Percentiles rank a stretch among this genome's conserved stretches.
Conservation (phyloP, 2,329 filamentous ascomycete genomes). For the Aspergillus pseudoterreus region DNA sequence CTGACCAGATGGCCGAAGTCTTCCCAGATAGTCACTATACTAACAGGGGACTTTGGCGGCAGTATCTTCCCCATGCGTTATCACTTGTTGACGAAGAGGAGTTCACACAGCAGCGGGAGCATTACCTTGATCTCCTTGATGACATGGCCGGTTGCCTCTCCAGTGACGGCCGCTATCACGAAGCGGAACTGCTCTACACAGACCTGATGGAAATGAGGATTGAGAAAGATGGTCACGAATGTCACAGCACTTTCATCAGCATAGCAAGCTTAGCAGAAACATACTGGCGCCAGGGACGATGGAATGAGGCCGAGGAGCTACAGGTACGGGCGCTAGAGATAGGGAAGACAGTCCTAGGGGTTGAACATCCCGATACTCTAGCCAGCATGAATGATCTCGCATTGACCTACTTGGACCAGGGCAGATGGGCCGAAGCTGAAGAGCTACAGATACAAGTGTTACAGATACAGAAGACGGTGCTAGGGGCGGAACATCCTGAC, state of each 20-base stretch:
- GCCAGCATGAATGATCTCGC: background rate
- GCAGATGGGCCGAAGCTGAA: slow-evolving; percentile 23
- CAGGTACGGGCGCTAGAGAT: slow-evolving; percentile 10
- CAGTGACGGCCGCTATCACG: slow-evolving; percentile 9
- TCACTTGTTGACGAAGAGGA: slow-evolving; percentile 11
- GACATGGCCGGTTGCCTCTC: slow-evolving; percentile 7
- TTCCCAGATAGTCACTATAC: slow-evolving; percentile 9
- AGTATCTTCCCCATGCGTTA: slow-evolving; percentile 14
- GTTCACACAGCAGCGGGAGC: slow-evolving; percentile 7
- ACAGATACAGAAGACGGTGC: background rate
- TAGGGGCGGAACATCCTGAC: background rate
- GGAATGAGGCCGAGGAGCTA: slow-evolving; percentile 23
- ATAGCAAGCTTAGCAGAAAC: slow-evolving; percentile 18
- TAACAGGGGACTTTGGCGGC: slow-evolving; percentile 13
- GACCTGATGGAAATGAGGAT: slow-evolving; percentile 13
- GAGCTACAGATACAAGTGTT: slow-evolving; percentile 13
- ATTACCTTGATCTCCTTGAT: background rate
- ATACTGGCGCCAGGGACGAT: slow-evolving; percentile 1
- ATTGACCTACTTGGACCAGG: slow-evolving; percentile 10
- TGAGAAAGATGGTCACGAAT: slow-evolving; percentile 1
- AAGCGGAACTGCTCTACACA: slow-evolving; percentile 7
- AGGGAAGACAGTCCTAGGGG: background rate
- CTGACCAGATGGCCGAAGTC: background rate
- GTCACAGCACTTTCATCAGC: background rate
- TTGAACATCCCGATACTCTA: background rate